Evolutionary conservation across 108 stramenopile species (phyloP).

Genomic region (Pseudonitzschia multistriata): DNA sequence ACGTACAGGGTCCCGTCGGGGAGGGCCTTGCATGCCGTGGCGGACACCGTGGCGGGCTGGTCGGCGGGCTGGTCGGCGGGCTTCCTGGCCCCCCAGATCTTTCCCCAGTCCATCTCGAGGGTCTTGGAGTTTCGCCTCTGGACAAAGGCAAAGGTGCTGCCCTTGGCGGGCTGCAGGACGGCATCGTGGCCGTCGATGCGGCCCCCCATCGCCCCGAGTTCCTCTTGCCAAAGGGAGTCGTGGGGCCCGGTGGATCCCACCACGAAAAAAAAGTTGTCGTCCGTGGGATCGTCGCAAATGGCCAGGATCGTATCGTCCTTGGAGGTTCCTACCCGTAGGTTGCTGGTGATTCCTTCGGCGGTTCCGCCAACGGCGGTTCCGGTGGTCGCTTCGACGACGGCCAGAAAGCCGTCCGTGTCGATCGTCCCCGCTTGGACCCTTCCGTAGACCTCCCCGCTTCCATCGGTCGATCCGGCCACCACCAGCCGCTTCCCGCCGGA

Average conservation of each 20-base stretch:
- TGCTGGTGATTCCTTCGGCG: neutral
- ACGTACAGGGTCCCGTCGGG: constrained; percentile 24
- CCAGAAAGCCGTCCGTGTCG: constrained; percentile 29
- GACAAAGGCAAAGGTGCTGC: constrained; percentile 23
- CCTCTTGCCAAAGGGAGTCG: neutral
- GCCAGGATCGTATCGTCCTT: constrained; percentile 20
- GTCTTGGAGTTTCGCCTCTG: constrained; percentile 9
- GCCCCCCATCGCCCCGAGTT: neutral
- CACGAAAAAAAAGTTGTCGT: constrained; percentile 21
- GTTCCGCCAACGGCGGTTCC: neutral
- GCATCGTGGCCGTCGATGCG: neutral
- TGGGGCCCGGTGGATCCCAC: constrained; percentile 12
- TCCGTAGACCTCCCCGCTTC: constrained; percentile 22
- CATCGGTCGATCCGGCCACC: constrained; percentile 26
- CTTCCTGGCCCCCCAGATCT: constrained; percentile 3
- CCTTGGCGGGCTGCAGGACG: neutral
- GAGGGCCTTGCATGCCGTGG: constrained; percentile 13
- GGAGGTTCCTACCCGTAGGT: constrained; percentile 21
- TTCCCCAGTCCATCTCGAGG: constrained; percentile 14
- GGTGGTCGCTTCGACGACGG: neutral
- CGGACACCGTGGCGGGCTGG: neutral
- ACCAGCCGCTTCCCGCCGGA: constrained; percentile 8
- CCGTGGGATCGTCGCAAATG: constrained; percentile 26
- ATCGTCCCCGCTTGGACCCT: neutral
- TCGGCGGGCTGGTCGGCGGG: too few species aligned